These are phyloP conservation scores for Patellaria atrata DNA, from an alignment of 495 filamentous ascomycete species.

Conservation along the genomic window DNA sequence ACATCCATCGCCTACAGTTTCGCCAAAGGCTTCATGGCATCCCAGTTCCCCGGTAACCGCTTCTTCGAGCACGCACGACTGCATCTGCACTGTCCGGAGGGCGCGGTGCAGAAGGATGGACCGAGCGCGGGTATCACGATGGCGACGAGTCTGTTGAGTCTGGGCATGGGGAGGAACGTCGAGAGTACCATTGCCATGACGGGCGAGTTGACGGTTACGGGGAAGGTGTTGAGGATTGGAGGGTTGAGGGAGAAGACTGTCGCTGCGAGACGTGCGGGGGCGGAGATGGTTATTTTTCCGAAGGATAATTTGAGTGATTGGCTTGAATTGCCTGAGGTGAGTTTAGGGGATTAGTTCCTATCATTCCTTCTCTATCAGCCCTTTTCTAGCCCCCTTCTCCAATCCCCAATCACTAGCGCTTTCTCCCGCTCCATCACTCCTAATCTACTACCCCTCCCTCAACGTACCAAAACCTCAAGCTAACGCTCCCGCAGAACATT, in stretches of 20 bases:
- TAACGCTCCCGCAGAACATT: constrained; percentile 62
- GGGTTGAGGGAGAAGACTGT: constrained; percentile 98
- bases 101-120: constrained; percentile 89
- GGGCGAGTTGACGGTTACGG: constrained; percentile 92
- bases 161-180: constrained; percentile 64
- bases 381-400: background rate
- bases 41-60: constrained; percentile 68
- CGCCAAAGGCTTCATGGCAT: constrained; percentile 75
- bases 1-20: constrained; percentile 90
- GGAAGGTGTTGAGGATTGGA: constrained; percentile 92
- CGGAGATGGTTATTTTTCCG: constrained; percentile 91
- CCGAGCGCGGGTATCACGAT: constrained; percentile 95
- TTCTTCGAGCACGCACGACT: constrained; percentile 96
- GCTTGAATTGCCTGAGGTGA: constrained; percentile 92
- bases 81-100: constrained; percentile 95
- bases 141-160: constrained; percentile 77
- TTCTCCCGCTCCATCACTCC: too few relatives aligned
- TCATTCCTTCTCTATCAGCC: background rate
- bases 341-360: constrained; percentile 22
- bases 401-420: too few relatives aligned
- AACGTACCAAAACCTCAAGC: constrained; percentile 19
- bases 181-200: constrained; percentile 94
- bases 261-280: constrained; percentile 83
- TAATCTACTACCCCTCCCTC: too few relatives aligned
- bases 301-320: constrained; percentile 90